A percentile compares a stretch with the other conserved stretches of the same genome.
phyloP scores from a whole-genome alignment of 176 grass and related monocot genomes.

The Zoysia pacifica region DNA sequence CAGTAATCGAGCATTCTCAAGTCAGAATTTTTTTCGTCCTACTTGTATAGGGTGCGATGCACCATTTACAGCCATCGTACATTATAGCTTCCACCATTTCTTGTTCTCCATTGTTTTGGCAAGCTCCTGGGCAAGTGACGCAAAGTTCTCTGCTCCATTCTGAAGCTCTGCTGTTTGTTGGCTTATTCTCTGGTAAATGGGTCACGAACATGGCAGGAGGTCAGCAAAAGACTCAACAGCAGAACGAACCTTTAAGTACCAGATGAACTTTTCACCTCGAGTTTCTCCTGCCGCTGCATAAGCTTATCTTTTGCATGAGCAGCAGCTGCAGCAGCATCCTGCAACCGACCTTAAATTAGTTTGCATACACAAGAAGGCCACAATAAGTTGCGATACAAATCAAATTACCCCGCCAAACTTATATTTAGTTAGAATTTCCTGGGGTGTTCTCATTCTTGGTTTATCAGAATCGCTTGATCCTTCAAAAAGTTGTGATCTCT shows the following conservation, averaged over 20 bases:
- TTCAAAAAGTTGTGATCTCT: conserved; percentile 83
- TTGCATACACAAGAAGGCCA: background rate
- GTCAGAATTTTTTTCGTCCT: background rate
- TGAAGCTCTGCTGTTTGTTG: conserved; percentile 78
- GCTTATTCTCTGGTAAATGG: conserved; percentile 72
- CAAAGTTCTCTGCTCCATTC: conserved; percentile 77
- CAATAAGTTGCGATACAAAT: conserved; percentile 10
- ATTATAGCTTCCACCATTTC: conserved; percentile 97
- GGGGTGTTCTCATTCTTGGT: conserved; percentile 80
- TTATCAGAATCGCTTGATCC: conserved; percentile 66
- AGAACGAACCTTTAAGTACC: background rate
- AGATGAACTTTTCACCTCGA: conserved; percentile 59
- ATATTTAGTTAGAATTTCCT: conserved; percentile 98
- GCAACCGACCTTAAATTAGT: conserved; percentile 39
- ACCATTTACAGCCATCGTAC: background rate
- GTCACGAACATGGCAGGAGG: background rate
- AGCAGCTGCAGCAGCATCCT: conserved; percentile 90
- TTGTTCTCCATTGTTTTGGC: conserved; percentile 91
- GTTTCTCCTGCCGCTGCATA: conserved; percentile 83
- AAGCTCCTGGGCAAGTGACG: conserved; percentile 75
- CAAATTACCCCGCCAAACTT: conserved; percentile 84
- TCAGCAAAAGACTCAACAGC: conserved; percentile 10
- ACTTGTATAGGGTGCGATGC: background rate
- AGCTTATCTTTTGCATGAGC: conserved; percentile 95
- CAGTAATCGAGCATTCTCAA: background rate